Evolutionary conservation across 257 asterid species (phyloP), one percentile per base, ranked within the genome.

Genomic region (Leptodermis oblonga): DNA sequence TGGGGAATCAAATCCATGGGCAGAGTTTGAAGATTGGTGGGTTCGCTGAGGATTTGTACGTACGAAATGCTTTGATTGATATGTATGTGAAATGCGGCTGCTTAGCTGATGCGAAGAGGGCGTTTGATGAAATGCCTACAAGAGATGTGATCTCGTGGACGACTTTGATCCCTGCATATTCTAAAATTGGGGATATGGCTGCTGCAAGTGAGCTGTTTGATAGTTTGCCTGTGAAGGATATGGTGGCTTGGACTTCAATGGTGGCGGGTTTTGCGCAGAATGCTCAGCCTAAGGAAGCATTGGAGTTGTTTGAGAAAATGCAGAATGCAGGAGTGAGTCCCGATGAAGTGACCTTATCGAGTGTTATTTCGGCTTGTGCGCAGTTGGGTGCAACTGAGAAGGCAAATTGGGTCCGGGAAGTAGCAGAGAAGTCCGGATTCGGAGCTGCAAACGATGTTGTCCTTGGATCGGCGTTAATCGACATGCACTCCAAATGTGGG

Each of bases 401-500:
- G 14, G 92, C 93, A 0, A 74, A 76, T 64, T 90, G 97, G 91
- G 82, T 88, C 33, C 49, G 82, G 51, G 66, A 76, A 31, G 80
- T 90, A 39, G 90, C 88, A 2, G 88, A 85, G 76, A 79, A 59
- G 7, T 82, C 77, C 2, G 96, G 96, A 3, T 79, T 78, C 45
- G 73, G 83, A 78, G 84, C 84, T 36, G 70, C 55, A 0, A 60
- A 79, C 34, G 84, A 77, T 34, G 81, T 85, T 12, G 82, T 82
- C 39, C 68, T 90, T n/a, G 93, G 97, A 20, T 86, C 93, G 14
- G 96, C 97, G 0, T 70, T 92, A 79, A 84, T 92, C 26, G 97
- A 92, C 63, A 87, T 92, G 98, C 81, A 92, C 80, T 83, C 97
- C 0, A 90, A 88, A 65, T 90, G 98, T 73, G 97, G 98, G n/a